Conservation (phyloP, 2,329 filamentous ascomycete species). For the Pezicula neosporulosa region DNA sequence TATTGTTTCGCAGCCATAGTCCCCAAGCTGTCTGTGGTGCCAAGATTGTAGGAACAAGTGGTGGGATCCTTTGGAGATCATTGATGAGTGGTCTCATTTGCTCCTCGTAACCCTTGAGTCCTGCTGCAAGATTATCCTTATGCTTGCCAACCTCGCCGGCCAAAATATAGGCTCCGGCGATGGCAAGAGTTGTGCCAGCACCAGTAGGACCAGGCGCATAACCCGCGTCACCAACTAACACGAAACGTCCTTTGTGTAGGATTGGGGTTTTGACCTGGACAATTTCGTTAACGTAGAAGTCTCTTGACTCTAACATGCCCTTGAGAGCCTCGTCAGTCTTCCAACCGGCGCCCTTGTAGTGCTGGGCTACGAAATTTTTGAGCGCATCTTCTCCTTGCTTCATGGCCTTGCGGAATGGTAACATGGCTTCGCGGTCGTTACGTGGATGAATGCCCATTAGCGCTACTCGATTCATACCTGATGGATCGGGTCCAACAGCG, state of each 20-base stretch:
- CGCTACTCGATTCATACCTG: constrained; percentile 28
- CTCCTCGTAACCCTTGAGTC: constrained; percentile 32
- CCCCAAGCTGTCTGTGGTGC: constrained; percentile 43
- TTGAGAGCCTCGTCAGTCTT: constrained; percentile 33
- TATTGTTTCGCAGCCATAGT: constrained; percentile 39
- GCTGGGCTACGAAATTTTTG: constrained; percentile 26
- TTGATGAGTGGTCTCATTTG: constrained; percentile 29
- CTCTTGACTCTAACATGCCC: constrained; percentile 29
- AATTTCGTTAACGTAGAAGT: constrained; percentile 37
- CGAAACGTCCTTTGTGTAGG: constrained; percentile 34
- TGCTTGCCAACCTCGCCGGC: constrained; percentile 38
- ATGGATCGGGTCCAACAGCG: constrained; percentile 29
- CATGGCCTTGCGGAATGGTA: constrained; percentile 36
- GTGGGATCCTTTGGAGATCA: constrained; percentile 23
- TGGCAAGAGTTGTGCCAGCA: constrained; percentile 35
- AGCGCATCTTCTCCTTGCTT: constrained; percentile 31
- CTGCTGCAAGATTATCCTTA: constrained; percentile 27
- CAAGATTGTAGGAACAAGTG: constrained; percentile 31
- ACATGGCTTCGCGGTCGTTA: constrained; percentile 22
- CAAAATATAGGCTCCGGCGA: constrained; percentile 41
- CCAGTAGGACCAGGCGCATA: constrained; percentile 39
- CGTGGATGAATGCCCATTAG: constrained; percentile 34
- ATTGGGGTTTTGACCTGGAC: constrained; percentile 35
- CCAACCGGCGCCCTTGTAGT: constrained; percentile 39
- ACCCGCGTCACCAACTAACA: constrained; percentile 52